Evolutionary conservation across 2,329 filamentous ascomycete genomes (phyloP).

Genomic region (Neonectria magnoliae): DNA sequence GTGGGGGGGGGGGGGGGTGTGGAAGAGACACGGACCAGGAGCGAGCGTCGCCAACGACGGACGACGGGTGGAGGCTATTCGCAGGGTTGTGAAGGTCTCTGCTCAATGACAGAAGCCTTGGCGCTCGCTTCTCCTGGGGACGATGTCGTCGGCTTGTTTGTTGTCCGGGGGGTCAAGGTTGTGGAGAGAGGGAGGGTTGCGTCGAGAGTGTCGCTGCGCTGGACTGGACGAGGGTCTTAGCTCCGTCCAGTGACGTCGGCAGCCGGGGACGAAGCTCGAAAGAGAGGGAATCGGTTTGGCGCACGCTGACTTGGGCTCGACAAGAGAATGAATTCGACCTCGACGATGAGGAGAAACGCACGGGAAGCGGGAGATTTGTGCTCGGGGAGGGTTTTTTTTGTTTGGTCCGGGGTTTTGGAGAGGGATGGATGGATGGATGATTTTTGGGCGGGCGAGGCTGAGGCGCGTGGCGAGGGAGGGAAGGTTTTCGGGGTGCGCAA

Average conservation of each 20-base stretch:
- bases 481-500: slow-evolving; percentile 34
- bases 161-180: neutral
- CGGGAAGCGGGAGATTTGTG: neutral
- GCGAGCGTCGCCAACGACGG: neutral
- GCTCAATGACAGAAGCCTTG: neutral
- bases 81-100: neutral
- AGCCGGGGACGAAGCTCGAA: neutral
- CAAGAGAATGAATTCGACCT: neutral
- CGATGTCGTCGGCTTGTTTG: neutral
- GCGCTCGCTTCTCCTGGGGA: neutral
- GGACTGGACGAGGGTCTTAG: slow-evolving; percentile 1
- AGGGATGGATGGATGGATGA: neutral
- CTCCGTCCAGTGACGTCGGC: slow-evolving; percentile 1
- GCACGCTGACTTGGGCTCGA: neutral
- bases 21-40: neutral
- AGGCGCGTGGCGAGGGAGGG: slow-evolving; percentile 27
- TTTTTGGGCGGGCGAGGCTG: slow-evolving; percentile 37
- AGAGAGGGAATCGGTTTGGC: neutral
- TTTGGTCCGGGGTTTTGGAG: neutral
- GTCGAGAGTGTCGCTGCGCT: neutral
- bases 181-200: neutral
- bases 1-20: neutral
- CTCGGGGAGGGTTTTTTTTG: neutral
- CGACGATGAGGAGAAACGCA: neutral
- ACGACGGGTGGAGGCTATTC: neutral